phyloP scores from a whole-genome alignment of 768 basidiomycete species.

The Phaeotremella fagi region DNA sequence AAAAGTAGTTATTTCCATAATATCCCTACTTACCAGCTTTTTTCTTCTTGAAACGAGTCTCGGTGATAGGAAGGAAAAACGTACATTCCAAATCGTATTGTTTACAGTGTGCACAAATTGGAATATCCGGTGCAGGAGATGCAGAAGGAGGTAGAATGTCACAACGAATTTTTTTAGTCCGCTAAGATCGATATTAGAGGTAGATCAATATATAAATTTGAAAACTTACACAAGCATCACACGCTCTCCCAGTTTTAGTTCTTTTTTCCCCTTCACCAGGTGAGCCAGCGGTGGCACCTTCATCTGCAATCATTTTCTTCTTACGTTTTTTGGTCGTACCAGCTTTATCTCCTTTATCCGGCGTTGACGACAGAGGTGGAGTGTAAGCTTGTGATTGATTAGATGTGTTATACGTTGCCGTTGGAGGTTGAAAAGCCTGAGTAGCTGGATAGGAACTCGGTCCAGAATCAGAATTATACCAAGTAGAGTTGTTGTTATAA shows the following conservation, averaged over 20 bases:
- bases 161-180: conserved; percentile 55
- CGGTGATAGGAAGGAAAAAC: conserved; percentile 96
- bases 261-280: conserved; percentile 41
- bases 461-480: not conserved
- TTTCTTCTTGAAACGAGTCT: conserved; percentile 98
- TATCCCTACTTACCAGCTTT: conserved; percentile 65
- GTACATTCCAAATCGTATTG: conserved; percentile 91
- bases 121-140: conserved; percentile 52
- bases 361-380: not conserved
- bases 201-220: too few species aligned
- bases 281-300: not conserved
- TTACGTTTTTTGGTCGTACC: conserved; percentile 15
- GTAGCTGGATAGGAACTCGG: not conserved
- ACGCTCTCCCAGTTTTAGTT: conserved; percentile 45
- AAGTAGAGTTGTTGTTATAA: not conserved
- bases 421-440: not conserved
- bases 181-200: too few species aligned
- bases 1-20: too few species aligned
- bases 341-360: conserved; percentile 7
- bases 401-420: not conserved
- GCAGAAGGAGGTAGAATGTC: conserved; percentile 63
- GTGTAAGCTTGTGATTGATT: not conserved
- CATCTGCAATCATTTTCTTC: conserved; percentile 10
- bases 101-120: conserved; percentile 88
- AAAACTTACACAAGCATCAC: conserved; percentile 46